These are phyloP conservation scores for Aspergillus fischeri DNA, from an alignment of 2,329 filamentous ascomycete species.

Conservation along the genomic window DNA sequence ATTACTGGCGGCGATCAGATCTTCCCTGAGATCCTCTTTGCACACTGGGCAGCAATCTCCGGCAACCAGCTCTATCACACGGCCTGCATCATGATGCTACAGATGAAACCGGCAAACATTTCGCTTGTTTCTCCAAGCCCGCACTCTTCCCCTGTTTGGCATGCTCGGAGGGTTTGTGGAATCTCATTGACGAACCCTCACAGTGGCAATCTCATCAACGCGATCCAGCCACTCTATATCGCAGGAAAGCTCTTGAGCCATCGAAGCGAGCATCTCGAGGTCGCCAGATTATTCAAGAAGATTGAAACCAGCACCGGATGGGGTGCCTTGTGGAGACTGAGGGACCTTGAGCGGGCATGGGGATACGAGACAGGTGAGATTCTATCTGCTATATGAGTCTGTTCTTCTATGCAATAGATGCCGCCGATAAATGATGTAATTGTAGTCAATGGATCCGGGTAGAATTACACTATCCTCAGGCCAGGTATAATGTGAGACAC, in stretches of 20 bases:
- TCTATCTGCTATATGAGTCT: conserved; percentile 15
- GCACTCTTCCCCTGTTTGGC: conserved; percentile 47
- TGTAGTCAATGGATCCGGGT: background rate
- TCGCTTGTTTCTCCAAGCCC: conserved; percentile 14
- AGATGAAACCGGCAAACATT: conserved; percentile 35
- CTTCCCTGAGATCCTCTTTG: conserved; percentile 51
- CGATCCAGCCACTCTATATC: conserved; percentile 54
- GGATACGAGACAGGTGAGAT: conserved; percentile 24
- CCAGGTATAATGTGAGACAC: too few species aligned
- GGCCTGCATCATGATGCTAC: conserved; percentile 49
- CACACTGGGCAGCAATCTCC: conserved; percentile 52
- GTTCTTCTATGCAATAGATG: background rate
- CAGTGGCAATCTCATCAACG: conserved; percentile 52
- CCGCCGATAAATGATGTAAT: background rate
- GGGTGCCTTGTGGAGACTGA: conserved; percentile 49
- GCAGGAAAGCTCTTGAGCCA: conserved; percentile 53
- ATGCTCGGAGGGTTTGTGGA: conserved; percentile 51
- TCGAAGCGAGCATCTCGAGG: conserved; percentile 36
- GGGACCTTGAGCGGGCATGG: conserved; percentile 44
- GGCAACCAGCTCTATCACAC: conserved; percentile 55
- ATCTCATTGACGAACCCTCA: conserved; percentile 55
- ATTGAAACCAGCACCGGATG: conserved; percentile 52
- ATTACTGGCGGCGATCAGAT: conserved; percentile 33
- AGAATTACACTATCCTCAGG: background rate
- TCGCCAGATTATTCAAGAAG: conserved; percentile 39